Evolutionary conservation across 257 asterid species (phyloP).

Genomic region (Nicotiana obtusifolia): DNA sequence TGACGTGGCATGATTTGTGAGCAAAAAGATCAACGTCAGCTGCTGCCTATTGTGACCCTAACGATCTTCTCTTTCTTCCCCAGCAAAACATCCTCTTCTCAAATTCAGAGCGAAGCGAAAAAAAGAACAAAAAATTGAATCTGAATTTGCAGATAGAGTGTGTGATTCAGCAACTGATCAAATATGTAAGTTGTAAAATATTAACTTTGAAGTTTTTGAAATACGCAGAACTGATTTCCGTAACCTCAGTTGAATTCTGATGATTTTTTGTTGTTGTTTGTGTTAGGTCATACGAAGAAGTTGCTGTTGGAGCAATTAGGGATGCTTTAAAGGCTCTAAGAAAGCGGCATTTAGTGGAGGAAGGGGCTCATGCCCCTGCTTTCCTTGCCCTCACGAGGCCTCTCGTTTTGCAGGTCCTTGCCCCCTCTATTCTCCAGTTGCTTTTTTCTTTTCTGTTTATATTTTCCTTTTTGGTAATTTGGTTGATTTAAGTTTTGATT

Average conservation of each 20-base stretch:
- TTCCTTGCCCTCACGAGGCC: conserved; percentile 75
- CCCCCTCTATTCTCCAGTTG: background rate
- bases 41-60: background rate
- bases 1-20: background rate
- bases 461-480: background rate
- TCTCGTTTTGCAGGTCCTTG: conserved; percentile 52
- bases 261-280: background rate
- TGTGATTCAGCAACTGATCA: background rate
- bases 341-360: conserved; percentile 82
- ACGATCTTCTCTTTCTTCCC: background rate
- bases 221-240: background rate
- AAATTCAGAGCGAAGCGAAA: background rate
- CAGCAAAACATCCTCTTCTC: background rate
- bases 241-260: background rate
- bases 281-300: conserved; percentile 55
- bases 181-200: background rate
- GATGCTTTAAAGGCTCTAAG: conserved; percentile 73
- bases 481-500: background rate
- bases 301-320: conserved; percentile 49
- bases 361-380: conserved; percentile 94
- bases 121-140: background rate
- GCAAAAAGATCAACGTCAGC: background rate
- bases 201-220: background rate
- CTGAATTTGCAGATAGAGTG: background rate
- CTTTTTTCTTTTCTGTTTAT: background rate